Evolutionary conservation across 2,329 filamentous ascomycete species (phyloP).

Genomic region (Westerdykella aurantiaca): DNA sequence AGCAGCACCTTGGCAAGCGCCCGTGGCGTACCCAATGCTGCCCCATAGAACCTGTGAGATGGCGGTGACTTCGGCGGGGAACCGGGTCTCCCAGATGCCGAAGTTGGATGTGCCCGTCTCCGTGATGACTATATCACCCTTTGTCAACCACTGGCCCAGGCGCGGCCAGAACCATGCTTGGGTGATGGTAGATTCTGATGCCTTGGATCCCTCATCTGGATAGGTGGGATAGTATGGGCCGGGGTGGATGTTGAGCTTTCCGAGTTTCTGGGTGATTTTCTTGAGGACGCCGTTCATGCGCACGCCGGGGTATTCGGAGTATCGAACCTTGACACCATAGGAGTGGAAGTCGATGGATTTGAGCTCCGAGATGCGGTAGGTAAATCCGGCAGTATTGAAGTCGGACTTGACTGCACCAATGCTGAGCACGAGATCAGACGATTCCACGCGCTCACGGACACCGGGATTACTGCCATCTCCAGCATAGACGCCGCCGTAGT

Average conservation of each 20-base stretch:
- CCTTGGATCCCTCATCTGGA: constrained; percentile 28
- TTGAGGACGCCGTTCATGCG: constrained; percentile 72
- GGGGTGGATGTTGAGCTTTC: constrained; percentile 51
- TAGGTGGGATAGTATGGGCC: constrained; percentile 48
- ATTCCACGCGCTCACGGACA: constrained; percentile 60
- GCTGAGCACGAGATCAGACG: constrained; percentile 63
- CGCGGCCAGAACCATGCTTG: constrained; percentile 75
- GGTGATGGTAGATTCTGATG: constrained; percentile 47
- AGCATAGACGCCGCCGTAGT: constrained; percentile 78
- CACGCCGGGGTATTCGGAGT: constrained; percentile 72
- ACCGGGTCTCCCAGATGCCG: constrained; percentile 78
- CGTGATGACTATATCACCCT: constrained; percentile 72
- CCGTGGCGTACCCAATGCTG: constrained; percentile 60
- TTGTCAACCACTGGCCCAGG: constrained; percentile 64
- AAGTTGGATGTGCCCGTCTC: constrained; percentile 87
- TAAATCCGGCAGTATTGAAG: constrained; percentile 79
- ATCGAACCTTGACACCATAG: constrained; percentile 65
- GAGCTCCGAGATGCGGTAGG: constrained; percentile 69
- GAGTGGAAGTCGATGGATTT: constrained; percentile 78
- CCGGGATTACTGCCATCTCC: constrained; percentile 66
- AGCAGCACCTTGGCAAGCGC: constrained; percentile 61
- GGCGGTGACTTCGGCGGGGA: constrained; percentile 70
- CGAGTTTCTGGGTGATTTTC: constrained; percentile 58
- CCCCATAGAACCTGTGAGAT: constrained; percentile 74
- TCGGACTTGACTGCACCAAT: constrained; percentile 68